Evolutionary conservation across 2,329 filamentous ascomycete species (phyloP).

Genomic region (Colletotrichum lentis): DNA sequence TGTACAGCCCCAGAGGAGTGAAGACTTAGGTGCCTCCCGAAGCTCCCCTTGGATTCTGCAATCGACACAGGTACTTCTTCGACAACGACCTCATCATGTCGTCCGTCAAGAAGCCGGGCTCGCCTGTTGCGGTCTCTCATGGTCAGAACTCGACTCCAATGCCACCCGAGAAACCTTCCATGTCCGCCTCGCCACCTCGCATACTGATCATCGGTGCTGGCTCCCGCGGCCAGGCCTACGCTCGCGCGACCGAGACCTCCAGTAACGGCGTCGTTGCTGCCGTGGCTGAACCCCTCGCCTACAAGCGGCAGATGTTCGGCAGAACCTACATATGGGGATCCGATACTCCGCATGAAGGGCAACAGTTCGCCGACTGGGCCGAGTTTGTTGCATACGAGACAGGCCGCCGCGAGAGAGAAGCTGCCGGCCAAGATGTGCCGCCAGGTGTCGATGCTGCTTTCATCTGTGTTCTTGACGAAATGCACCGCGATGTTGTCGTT

Average conservation of each 20-base stretch:
- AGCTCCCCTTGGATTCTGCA: neutral
- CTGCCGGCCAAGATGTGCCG: slow-evolving; percentile 58
- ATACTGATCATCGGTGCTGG: slow-evolving; percentile 86
- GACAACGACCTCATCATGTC: slow-evolving; percentile 22
- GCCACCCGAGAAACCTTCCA: slow-evolving; percentile 52
- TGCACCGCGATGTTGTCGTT: slow-evolving; percentile 82
- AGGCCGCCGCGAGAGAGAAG: slow-evolving; percentile 62
- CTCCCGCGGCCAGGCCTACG: slow-evolving; percentile 79
- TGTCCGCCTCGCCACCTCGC: slow-evolving; percentile 64
- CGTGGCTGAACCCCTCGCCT: slow-evolving; percentile 81
- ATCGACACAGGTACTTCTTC: neutral
- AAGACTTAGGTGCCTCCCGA: neutral
- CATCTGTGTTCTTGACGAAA: slow-evolving; percentile 81
- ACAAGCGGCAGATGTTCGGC: slow-evolving; percentile 78
- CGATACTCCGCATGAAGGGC: slow-evolving; percentile 60
- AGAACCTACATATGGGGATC: slow-evolving; percentile 75
- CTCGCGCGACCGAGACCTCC: slow-evolving; percentile 69
- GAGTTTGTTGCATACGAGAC: slow-evolving; percentile 79
- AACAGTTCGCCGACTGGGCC: slow-evolving; percentile 77
- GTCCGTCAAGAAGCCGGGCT: slow-evolving; percentile 31
- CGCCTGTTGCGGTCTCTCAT: slow-evolving; percentile 24
- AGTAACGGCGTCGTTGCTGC: slow-evolving; percentile 75
- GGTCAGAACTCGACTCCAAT: slow-evolving; percentile 42
- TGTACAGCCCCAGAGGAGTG: neutral
- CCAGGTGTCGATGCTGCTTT: slow-evolving; percentile 69